A percentile compares a stretch with the other conserved stretches of the same genome.
Conservation (phyloP, 345 rosid species). For the Theobroma cacao region DNA sequence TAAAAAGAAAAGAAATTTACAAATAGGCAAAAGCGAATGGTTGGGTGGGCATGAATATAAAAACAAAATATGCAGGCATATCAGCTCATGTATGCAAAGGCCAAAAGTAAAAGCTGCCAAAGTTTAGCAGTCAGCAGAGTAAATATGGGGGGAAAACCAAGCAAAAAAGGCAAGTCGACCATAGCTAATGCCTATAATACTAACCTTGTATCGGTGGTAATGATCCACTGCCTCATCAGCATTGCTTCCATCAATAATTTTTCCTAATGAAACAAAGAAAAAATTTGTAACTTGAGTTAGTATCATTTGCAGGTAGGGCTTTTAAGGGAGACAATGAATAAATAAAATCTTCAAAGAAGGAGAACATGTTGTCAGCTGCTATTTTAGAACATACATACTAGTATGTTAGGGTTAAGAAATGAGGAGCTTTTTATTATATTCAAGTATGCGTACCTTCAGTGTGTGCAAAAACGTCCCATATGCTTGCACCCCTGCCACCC, state of each 20-base stretch:
- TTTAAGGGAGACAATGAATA: too few relatives aligned
- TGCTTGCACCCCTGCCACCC: slow-evolving; percentile 74
- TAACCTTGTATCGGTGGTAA: slow-evolving; percentile 78
- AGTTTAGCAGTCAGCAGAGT: too few relatives aligned
- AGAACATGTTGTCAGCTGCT: neutral
- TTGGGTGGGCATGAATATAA: neutral
- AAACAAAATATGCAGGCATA: neutral
- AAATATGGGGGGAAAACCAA: too few relatives aligned
- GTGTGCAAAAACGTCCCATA: slow-evolving; percentile 87
- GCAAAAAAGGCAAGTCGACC: neutral
- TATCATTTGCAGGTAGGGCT: neutral
- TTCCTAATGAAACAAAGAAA: slow-evolving; percentile 40
- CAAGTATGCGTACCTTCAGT: slow-evolving; percentile 58
- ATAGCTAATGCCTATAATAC: neutral
- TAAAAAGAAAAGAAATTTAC: neutral
- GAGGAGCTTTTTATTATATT: too few relatives aligned
- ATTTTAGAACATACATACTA: neutral
- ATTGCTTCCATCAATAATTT: slow-evolving; percentile 61
- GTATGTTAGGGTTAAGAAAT: too few relatives aligned
- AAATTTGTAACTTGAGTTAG: neutral
- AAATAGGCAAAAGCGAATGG: neutral
- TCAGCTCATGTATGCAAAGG: neutral
- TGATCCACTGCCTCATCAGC: slow-evolving; percentile 79
- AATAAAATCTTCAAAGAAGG: neutral
- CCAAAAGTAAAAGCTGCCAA: neutral